These are phyloP conservation scores for Elsinoe ampelina DNA, from an alignment of 2,329 filamentous ascomycete genomes.

Conservation along the genomic window DNA sequence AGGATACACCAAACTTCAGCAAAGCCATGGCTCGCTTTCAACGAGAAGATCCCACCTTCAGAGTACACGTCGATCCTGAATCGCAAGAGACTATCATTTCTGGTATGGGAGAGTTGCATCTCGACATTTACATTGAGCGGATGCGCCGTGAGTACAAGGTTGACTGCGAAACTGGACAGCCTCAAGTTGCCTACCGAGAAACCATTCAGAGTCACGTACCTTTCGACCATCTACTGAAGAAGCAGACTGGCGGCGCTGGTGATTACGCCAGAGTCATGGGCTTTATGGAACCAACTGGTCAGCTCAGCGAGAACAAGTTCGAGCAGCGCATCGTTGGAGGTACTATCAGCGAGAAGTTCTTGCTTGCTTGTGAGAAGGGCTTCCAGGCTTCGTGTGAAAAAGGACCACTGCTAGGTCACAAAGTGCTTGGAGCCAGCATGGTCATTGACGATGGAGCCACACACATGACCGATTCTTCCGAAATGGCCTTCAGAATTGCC, in stretches of 20 bases:
- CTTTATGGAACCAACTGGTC: constrained; percentile 76
- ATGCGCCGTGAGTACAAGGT: constrained; percentile 95
- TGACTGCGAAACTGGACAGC: constrained; percentile 90
- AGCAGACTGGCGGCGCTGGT: constrained; percentile 90
- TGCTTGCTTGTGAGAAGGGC: constrained; percentile 90
- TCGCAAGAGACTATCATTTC: constrained; percentile 96
- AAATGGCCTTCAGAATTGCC: constrained; percentile 90
- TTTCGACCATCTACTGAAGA: constrained; percentile 90
- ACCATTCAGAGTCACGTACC: constrained; percentile 71
- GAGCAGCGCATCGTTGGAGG: constrained; percentile 82
- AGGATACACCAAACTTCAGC: constrained; percentile 86
- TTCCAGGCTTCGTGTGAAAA: constrained; percentile 76
- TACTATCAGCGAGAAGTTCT: constrained; percentile 88
- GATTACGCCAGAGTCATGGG: constrained; percentile 91
- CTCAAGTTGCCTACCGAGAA: constrained; percentile 94
- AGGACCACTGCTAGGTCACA: constrained; percentile 86
- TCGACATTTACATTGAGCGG: constrained; percentile 95
- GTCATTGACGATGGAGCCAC: constrained; percentile 92
- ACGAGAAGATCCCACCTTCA: constrained; percentile 95
- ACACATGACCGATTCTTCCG: constrained; percentile 94
- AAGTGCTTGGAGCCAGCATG: constrained; percentile 82
- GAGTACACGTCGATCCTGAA: constrained; percentile 83
- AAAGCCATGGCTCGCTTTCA: constrained; percentile 99
- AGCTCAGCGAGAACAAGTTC: constrained; percentile 68
- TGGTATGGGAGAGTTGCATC: constrained; percentile 94